Evolutionary conservation across 75 land plant species (phyloP).

Genomic region (Pinus albicaulis): DNA sequence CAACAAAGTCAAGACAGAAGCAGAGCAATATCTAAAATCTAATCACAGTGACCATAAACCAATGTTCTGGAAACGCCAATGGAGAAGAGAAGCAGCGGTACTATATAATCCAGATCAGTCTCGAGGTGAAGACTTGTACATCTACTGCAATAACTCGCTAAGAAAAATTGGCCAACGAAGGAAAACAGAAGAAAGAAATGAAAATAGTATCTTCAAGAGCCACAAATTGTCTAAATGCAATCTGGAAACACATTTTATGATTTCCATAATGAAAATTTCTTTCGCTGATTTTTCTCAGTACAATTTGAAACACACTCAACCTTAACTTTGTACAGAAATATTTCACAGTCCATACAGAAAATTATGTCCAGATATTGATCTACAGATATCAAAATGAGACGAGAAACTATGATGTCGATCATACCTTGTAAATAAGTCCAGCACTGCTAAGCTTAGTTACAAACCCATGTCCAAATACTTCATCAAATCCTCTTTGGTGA

Average conservation of each 20-base stretch:
- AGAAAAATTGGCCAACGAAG: background rate
- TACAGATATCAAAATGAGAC: background rate
- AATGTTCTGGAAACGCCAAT: background rate
- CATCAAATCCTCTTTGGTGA: conserved; percentile 91
- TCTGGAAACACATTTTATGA: background rate
- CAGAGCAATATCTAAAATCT: no score
- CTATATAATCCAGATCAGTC: background rate
- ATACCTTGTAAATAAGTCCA: conserved; percentile 95
- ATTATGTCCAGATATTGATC: background rate
- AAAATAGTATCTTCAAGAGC: no score
- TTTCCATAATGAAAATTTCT: no score
- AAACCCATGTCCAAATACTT: conserved; percentile 88
- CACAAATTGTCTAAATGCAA: background rate
- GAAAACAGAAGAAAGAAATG: no score
- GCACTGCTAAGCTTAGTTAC: conserved; percentile 93
- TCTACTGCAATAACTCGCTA: background rate
- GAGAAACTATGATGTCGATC: background rate
- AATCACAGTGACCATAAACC: background rate
- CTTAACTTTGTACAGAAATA: background rate
- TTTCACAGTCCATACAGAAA: background rate
- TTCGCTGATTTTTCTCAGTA: no score
- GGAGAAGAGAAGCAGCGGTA: background rate
- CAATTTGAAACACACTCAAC: no score
- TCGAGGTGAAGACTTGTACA: background rate
- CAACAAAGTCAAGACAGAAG: no score